Evolutionary conservation across 2,329 filamentous ascomycete genomes (phyloP).

Genomic region (Aspergillus fischeri): DNA sequence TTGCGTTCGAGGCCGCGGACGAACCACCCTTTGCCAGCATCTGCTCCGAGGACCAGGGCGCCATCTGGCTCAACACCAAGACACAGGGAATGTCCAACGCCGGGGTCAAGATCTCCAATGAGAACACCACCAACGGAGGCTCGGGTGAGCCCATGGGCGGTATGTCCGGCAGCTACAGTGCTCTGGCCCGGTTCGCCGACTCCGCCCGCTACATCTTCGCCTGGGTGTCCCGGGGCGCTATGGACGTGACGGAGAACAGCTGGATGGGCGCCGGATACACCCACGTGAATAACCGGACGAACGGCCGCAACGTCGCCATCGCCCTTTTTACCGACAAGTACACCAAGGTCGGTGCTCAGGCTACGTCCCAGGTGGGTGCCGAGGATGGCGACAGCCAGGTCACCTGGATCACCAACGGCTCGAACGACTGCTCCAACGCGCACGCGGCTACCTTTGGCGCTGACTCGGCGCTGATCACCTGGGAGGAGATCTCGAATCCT

Average conservation of each 20-base stretch:
- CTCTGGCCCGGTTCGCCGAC: conserved; percentile 51
- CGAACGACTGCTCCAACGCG: conserved; percentile 55
- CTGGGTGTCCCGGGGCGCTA: conserved; percentile 59
- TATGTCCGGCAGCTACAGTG: conserved; percentile 60
- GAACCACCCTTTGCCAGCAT: conserved; percentile 55
- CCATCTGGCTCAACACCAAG: conserved; percentile 61
- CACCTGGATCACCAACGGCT: conserved; percentile 55
- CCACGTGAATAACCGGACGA: conserved; percentile 49
- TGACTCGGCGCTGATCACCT: conserved; percentile 53
- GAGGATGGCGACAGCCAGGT: conserved; percentile 55
- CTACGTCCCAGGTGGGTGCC: conserved; percentile 51
- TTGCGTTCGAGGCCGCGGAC: conserved; percentile 59
- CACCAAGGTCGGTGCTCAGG: conserved; percentile 52
- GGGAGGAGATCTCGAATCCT: conserved; percentile 58
- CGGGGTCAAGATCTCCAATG: conserved; percentile 59
- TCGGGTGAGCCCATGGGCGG: conserved; percentile 59
- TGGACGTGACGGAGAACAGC: conserved; percentile 50
- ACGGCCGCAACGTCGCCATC: conserved; percentile 58
- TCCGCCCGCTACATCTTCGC: conserved; percentile 56
- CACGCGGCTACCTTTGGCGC: conserved; percentile 55
- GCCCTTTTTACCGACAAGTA: conserved; percentile 56
- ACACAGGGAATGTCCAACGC: conserved; percentile 50
- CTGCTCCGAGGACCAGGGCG: conserved; percentile 60
- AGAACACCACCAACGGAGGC: conserved; percentile 58
- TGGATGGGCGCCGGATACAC: conserved; percentile 59